Conservation (phyloP, 345 rosid species). For the Salix purpurea region DNA sequence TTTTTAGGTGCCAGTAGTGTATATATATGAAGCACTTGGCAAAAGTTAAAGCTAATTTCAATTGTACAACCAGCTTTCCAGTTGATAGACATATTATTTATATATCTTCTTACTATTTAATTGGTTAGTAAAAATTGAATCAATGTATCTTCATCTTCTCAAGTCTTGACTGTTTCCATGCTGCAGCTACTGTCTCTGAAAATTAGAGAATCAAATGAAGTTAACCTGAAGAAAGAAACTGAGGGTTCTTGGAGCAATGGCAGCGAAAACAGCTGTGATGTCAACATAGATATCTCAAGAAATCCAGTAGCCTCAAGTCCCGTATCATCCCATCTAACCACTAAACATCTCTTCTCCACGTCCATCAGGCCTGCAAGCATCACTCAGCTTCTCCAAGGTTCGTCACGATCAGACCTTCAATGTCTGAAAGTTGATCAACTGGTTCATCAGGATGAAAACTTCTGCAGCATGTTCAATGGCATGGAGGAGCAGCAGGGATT, state of each 20-base stretch:
- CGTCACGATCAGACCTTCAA: constrained; percentile 43
- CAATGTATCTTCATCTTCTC: background rate
- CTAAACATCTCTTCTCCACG: constrained; percentile 46
- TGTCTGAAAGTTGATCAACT: constrained; percentile 44
- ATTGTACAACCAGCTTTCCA: constrained; percentile 6
- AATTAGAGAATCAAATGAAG: constrained; percentile 47
- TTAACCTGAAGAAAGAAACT: constrained; percentile 48
- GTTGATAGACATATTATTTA: constrained; percentile 12
- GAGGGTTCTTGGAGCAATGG: constrained; percentile 74
- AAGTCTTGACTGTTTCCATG: too few relatives aligned
- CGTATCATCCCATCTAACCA: constrained; percentile 32
- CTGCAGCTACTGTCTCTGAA: constrained; percentile 54
- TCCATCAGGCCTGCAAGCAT: constrained; percentile 46
- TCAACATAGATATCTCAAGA: constrained; percentile 48
- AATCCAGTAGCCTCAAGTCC: constrained; percentile 40
- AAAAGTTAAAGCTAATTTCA: constrained; percentile 16
- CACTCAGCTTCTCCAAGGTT: constrained; percentile 42
- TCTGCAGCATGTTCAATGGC: constrained; percentile 61
- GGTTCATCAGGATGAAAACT: constrained; percentile 49
- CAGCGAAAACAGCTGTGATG: constrained; percentile 54
- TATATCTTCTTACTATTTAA: too few relatives aligned
- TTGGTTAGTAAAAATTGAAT: background rate
- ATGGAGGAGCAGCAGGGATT: constrained; percentile 67
- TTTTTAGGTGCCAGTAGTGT: constrained; percentile 19
- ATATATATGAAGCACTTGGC: constrained; percentile 17